phyloP scores from a whole-genome alignment of 2,329 filamentous ascomycete genomes.

The Calonectria ilicicola region DNA sequence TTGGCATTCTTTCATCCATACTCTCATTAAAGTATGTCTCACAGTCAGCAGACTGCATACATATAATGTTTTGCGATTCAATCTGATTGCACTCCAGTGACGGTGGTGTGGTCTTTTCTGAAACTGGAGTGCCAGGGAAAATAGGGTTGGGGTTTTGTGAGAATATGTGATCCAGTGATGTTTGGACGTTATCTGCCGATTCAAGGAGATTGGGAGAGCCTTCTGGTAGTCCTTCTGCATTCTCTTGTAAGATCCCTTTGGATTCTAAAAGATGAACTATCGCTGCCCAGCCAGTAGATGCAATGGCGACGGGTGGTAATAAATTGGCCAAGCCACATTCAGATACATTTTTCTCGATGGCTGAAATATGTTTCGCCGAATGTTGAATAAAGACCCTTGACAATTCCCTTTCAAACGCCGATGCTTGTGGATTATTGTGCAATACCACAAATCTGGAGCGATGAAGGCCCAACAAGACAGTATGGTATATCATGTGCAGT shows the following conservation, averaged over 20 bases:
- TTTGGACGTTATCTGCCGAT: not conserved
- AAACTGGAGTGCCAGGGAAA: not conserved
- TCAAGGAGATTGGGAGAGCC: not conserved
- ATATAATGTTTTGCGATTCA: not conserved
- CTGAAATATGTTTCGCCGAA: constrained; percentile 83
- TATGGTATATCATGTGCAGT: constrained; percentile 93
- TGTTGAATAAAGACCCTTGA: constrained; percentile 85
- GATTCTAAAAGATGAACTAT: not conserved
- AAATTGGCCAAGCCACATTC: not conserved
- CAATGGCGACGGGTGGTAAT: not conserved
- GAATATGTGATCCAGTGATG: not conserved
- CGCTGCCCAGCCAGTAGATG: not conserved
- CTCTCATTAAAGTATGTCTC: not conserved
- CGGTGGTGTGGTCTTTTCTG: not conserved
- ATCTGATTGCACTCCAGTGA: not conserved
- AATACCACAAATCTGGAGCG: constrained; percentile 66
- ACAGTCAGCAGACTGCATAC: not conserved
- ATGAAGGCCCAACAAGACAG: constrained; percentile 55
- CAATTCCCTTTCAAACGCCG: constrained; percentile 79
- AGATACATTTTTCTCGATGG: not conserved
- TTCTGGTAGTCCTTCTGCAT: not conserved
- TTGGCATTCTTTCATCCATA: not conserved
- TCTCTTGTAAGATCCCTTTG: not conserved
- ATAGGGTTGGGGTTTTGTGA: not conserved
- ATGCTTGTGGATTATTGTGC: constrained; percentile 63